Base-by-base conservation (phyloP, 805 yeast species). In the Teunomyces stri region DNA sequence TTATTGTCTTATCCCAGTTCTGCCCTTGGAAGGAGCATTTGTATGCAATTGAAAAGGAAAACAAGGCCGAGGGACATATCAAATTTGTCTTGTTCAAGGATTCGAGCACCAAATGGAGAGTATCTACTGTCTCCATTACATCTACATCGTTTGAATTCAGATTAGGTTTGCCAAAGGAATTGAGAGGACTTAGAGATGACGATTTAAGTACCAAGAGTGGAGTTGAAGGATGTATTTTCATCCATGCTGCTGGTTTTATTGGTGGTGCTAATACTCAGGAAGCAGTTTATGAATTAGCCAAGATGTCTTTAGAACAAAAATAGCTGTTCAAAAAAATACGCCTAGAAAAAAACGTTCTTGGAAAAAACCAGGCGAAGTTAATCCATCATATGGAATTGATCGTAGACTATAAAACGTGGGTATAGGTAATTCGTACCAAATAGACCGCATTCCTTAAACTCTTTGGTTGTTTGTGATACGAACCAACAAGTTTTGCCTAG, bases 11-110 rank as follows among this genome's bases (percentile, higher is more conserved):
- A 51, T 82, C 79, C n/a, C 78, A 79, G 51, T 89, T 86, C 63
- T 87, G 89, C 45, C 96, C 96, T 41, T 94, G 99, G 99, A 91
- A 90, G 65, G 97, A 89, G 62, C 98, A 94, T 64, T 73, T 92
- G 42, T 89, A 81, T 64, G 72, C 74, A 15, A 73, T 88, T 49
- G 97, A 94, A 66, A 77, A 73, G 54, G 84, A 78, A 48, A 69
- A 78, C 54, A 69, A 70, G 21, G 75, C 79, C 18, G 74, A 71
- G 53, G 85, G 84, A 25, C 70, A 74, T 47, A 80, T 84, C 40
- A 71, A 86, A 48, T 92, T 88, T 63, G 96, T 89, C 1, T 70
- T 94, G 47, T 92, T 90, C 69, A 72, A 82, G 27, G 96, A 91
- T 60, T 76, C 85, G n/a, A 69, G 81, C 11, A 70, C 74, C 33